phyloP scores from a whole-genome alignment of 352 stramenopile genomes.

The Globisporangium radiosum region DNA sequence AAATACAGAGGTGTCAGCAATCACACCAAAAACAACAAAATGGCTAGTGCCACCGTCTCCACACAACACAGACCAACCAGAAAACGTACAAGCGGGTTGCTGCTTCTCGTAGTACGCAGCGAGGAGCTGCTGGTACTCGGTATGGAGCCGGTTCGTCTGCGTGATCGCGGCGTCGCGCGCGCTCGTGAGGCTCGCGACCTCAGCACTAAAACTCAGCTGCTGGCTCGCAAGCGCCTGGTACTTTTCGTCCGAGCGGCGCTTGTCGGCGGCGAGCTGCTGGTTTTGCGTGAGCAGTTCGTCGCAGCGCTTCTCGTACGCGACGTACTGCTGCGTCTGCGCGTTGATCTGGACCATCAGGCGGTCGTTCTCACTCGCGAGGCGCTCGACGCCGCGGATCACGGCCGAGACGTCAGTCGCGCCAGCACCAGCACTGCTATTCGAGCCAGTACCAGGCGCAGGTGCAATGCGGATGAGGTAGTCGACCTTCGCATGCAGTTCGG shows the following conservation, averaged over 20 bases:
- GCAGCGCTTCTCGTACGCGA: constrained; percentile 59
- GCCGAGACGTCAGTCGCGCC: constrained; percentile 47
- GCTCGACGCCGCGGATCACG: constrained; percentile 66
- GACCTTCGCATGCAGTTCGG: constrained; percentile 66
- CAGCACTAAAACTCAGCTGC: constrained; percentile 42
- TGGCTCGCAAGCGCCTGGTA: constrained; percentile 50
- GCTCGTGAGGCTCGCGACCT: constrained; percentile 50
- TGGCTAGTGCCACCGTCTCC: too few relatives aligned
- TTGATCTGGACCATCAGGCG: constrained; percentile 69
- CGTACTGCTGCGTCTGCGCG: constrained; percentile 71
- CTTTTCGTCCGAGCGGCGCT: constrained; percentile 49
- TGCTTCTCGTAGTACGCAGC: constrained; percentile 73
- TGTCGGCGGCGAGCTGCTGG: constrained; percentile 58
- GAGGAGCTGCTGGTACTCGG: constrained; percentile 69
- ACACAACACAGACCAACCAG: neutral
- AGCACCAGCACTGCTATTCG: constrained; percentile 9
- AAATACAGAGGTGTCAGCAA: constrained; percentile 1
- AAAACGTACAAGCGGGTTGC: constrained; percentile 33
- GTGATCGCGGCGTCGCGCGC: constrained; percentile 61
- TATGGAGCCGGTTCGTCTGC: constrained; percentile 65
- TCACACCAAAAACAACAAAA: neutral
- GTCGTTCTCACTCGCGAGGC: constrained; percentile 68
- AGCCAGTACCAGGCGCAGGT: constrained; percentile 12
- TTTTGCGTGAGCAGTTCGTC: constrained; percentile 61
- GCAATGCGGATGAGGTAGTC: constrained; percentile 76